These are phyloP conservation scores for Morella rubra DNA, from an alignment of 306 rosid genomes.

Conservation along the genomic window DNA sequence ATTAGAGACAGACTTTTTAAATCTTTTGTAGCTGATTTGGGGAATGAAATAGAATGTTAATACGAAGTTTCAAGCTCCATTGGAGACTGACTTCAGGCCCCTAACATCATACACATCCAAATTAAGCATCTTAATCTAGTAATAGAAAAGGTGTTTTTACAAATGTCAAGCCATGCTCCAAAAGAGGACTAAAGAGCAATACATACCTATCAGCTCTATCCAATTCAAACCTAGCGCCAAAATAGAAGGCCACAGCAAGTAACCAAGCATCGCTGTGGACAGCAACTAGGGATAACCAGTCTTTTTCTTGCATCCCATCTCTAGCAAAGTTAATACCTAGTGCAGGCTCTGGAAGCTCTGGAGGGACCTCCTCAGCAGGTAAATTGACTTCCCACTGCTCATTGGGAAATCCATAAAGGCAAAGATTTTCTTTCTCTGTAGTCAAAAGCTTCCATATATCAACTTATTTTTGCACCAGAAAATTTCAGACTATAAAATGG, in stretches of 20 bases:
- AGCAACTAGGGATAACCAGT: constrained; percentile 72
- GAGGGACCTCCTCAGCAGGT: constrained; percentile 71
- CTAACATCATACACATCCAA: background rate
- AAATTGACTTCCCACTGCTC: constrained; percentile 71
- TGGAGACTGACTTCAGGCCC: background rate
- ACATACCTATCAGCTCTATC: constrained; percentile 65
- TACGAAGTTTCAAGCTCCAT: background rate
- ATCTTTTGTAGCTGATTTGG: background rate
- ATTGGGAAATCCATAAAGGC: constrained; percentile 77
- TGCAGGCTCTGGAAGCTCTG: constrained; percentile 81
- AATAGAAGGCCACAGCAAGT: constrained; percentile 58
- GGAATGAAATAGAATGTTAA: background rate
- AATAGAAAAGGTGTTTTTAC: constrained; percentile 4
- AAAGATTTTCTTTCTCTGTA: constrained; percentile 70
- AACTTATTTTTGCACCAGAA: background rate
- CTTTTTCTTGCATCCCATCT: constrained; percentile 63
- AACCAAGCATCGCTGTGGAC: constrained; percentile 81
- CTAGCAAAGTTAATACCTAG: constrained; percentile 69
- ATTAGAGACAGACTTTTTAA: background rate
- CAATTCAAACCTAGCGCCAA: constrained; percentile 66
- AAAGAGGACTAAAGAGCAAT: constrained; percentile 15
- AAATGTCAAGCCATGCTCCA: constrained; percentile 1
- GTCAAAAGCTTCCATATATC: constrained; percentile 13
- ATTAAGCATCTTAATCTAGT: background rate
- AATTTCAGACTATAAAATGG: background rate